Conservation (phyloP, 441 rosid genomes). For the Jatropha podagrica region DNA sequence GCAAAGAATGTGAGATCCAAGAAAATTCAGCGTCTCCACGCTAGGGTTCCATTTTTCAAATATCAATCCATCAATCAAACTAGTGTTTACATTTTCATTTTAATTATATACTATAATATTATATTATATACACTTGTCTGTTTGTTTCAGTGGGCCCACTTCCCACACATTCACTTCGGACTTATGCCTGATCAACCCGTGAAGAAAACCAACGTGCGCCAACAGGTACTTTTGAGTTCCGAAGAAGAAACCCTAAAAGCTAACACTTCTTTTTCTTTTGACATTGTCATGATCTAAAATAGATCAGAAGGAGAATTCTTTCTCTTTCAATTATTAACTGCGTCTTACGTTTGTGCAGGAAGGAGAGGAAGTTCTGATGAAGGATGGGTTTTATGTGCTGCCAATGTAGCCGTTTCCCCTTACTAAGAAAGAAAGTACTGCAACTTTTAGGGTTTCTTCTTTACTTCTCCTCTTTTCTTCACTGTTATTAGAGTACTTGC, state of each 20-base stretch:
- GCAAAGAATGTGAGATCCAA: constrained; percentile 80
- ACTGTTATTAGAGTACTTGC: constrained; percentile 9
- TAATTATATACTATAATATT: too few relatives aligned
- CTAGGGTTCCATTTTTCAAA: constrained; percentile 9
- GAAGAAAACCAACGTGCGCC: constrained; percentile 78
- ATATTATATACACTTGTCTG: neutral
- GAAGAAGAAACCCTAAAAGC: constrained; percentile 22
- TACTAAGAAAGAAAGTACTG: constrained; percentile 29
- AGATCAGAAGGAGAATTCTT: neutral
- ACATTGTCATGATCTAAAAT: neutral
- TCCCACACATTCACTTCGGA: constrained; percentile 97
- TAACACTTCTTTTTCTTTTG: neutral
- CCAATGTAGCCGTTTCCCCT: constrained; percentile 71
- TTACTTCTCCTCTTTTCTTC: constrained; percentile 1
- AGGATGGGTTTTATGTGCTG: constrained; percentile 76
- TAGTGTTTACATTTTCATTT: too few relatives aligned
- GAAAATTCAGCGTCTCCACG: neutral
- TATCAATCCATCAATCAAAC: too few relatives aligned
- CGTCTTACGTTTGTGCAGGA: constrained; percentile 38
- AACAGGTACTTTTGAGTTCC: constrained; percentile 46
- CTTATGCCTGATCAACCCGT: constrained; percentile 98
- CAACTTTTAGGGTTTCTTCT: constrained; percentile 24
- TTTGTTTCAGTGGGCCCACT: constrained; percentile 91
- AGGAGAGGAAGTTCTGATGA: constrained; percentile 71
- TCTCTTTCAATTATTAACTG: neutral